phyloP scores from a whole-genome alignment of 441 rosid genomes.

The Populus trichocarpa region DNA sequence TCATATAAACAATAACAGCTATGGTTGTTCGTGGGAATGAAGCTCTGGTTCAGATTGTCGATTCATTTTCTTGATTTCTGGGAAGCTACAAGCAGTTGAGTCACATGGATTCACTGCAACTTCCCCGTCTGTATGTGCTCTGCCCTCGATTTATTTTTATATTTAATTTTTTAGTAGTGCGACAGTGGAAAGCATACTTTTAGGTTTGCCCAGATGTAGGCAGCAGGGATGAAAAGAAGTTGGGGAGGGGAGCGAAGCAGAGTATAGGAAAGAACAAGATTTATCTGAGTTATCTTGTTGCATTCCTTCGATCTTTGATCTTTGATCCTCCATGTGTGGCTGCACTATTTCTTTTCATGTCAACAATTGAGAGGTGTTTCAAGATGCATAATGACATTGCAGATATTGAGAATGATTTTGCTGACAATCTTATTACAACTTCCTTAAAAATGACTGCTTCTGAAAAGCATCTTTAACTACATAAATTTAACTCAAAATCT shows the following conservation, averaged over 20 bases:
- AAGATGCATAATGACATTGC: not conserved
- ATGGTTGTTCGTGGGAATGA: conserved; percentile 54
- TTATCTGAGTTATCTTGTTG: not conserved
- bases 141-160: not conserved
- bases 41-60: conserved; percentile 72
- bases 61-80: conserved; percentile 22
- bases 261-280: too few relatives aligned
- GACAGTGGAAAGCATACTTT: not conserved
- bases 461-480: not conserved
- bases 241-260: too few relatives aligned
- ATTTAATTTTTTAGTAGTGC: not conserved
- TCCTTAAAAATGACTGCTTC: not conserved
- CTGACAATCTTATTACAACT: not conserved
- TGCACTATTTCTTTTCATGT: not conserved
- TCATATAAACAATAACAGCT: conserved; percentile 5
- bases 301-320: not conserved
- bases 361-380: not conserved
- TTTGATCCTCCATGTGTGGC: not conserved
- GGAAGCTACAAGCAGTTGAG: conserved; percentile 15
- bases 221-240: not conserved
- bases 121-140: not conserved
- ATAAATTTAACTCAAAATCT: not conserved
- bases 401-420: not conserved
- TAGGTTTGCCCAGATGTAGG: not conserved
- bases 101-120: conserved; percentile 8